Percentiles rank a stretch among this genome's conserved stretches.
Conservation (phyloP, 2,329 filamentous ascomycete genomes). For the Aspergillaceae sp. region DNA sequence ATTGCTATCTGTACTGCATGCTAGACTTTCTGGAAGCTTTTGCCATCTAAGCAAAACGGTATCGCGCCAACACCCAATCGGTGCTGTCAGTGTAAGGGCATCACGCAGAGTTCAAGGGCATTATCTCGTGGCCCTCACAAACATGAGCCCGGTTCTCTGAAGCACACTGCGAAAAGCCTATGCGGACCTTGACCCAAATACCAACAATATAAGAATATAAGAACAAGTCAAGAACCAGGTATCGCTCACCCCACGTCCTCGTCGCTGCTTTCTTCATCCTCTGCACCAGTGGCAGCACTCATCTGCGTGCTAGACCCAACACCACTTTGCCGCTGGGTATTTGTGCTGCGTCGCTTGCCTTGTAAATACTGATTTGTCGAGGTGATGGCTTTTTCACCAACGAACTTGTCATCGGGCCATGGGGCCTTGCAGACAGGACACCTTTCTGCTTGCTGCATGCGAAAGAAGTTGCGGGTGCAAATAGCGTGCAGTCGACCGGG, state of each 20-base stretch:
- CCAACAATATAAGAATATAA: not conserved
- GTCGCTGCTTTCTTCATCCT: not conserved
- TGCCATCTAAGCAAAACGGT: no score
- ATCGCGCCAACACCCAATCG: no score
- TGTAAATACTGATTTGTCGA: conserved; percentile 20
- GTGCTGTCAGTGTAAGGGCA: no score
- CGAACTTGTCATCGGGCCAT: conserved; percentile 45
- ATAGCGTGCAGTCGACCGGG: conserved; percentile 64
- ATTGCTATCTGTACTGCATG: no score
- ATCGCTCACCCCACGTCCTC: not conserved
- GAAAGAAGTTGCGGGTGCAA: conserved; percentile 66
- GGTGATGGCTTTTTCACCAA: conserved; percentile 45
- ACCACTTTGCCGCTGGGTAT: conserved; percentile 8
- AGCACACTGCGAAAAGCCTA: no score
- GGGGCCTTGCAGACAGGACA: conserved; percentile 53
- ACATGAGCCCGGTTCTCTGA: no score
- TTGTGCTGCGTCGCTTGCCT: conserved; percentile 17
- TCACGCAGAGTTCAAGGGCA: no score
- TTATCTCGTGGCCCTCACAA: no score
- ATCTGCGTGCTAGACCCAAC: conserved; percentile 8
- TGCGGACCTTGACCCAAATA: no score
- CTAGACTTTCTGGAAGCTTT: no score
- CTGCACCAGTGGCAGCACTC: not conserved
- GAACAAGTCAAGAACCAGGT: not conserved
- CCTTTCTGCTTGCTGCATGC: conserved; percentile 50